Percentiles rank a stretch among this genome's conserved stretches.
These are phyloP conservation scores for Hydnum rufescens DNA, from an alignment of 768 basidiomycete genomes.

Conservation along the genomic window DNA sequence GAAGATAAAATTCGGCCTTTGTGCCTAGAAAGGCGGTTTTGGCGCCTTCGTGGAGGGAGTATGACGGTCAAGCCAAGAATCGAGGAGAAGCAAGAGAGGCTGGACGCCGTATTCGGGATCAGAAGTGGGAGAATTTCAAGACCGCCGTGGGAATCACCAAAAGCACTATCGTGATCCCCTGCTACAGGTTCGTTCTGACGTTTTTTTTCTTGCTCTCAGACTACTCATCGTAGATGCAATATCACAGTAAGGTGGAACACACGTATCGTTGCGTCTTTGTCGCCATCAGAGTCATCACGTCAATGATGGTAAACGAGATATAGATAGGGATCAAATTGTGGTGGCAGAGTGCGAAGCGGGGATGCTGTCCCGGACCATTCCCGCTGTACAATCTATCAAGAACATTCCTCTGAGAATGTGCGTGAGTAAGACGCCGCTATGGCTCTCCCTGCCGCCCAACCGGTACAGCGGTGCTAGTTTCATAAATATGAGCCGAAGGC, in stretches of 20 bases:
- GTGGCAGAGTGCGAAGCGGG: too few species aligned
- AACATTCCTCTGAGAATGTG: too few species aligned
- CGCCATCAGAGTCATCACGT: too few species aligned
- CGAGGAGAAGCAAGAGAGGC: conserved; percentile 90
- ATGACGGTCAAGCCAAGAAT: conserved; percentile 83
- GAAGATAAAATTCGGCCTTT: conserved; percentile 70
- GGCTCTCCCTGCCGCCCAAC: too few species aligned
- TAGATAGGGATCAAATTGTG: too few species aligned
- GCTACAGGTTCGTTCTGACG: conserved; percentile 26
- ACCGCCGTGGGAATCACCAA: conserved; percentile 72
- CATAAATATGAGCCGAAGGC: too few species aligned
- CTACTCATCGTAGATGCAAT: background rate
- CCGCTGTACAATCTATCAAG: too few species aligned
- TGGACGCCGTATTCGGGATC: conserved; percentile 61
- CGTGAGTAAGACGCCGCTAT: too few species aligned
- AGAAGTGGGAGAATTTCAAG: conserved; percentile 61
- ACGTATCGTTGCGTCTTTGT: background rate
- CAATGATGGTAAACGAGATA: too few species aligned
- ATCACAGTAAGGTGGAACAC: background rate
- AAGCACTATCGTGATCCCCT: conserved; percentile 69
- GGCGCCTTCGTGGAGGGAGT: conserved; percentile 64
- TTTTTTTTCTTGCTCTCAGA: background rate
- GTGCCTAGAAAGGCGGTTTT: conserved; percentile 72
- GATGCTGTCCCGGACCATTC: too few species aligned
- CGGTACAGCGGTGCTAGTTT: too few species aligned